These are phyloP conservation scores for Biancaea sappan DNA, from an alignment of 306 rosid species.

Conservation along the genomic window DNA sequence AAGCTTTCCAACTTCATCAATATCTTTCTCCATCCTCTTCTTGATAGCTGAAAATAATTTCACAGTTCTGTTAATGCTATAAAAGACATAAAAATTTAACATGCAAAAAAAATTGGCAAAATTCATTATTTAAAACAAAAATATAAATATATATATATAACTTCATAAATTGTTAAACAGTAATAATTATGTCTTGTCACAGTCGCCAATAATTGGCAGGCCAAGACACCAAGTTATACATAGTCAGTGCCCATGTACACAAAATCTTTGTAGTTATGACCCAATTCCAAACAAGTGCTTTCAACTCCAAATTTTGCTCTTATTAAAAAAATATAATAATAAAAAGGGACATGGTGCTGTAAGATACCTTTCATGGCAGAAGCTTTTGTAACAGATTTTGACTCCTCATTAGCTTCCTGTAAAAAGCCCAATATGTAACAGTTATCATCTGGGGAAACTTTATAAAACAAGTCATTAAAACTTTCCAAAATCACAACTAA, in stretches of 20 bases:
- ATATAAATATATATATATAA: neutral
- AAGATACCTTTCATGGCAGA: constrained; percentile 82
- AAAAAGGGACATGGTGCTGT: neutral
- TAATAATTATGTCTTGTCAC: neutral
- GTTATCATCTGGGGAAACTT: constrained; percentile 3
- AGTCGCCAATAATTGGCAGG: neutral
- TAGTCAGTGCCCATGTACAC: neutral
- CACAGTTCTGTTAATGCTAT: constrained; percentile 12
- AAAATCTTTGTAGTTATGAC: neutral
- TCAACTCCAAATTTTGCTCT: constrained; percentile 1
- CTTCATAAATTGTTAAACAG: neutral
- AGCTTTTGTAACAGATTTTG: constrained; percentile 91
- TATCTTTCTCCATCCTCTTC: constrained; percentile 96
- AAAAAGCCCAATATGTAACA: constrained; percentile 1
- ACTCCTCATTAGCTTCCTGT: constrained; percentile 87
- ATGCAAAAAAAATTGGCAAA: neutral
- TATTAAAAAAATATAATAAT: neutral
- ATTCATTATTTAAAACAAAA: neutral
- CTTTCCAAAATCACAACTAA: neutral
- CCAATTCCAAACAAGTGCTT: constrained; percentile 1
- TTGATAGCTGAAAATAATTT: constrained; percentile 71
- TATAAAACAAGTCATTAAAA: neutral
- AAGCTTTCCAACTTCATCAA: constrained; percentile 96
- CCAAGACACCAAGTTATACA: constrained; percentile 4
- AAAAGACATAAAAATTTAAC: constrained; percentile 13